Base-by-base conservation (phyloP, 805 yeast genomes). In the Candida pseudoglaebosa region DNA sequence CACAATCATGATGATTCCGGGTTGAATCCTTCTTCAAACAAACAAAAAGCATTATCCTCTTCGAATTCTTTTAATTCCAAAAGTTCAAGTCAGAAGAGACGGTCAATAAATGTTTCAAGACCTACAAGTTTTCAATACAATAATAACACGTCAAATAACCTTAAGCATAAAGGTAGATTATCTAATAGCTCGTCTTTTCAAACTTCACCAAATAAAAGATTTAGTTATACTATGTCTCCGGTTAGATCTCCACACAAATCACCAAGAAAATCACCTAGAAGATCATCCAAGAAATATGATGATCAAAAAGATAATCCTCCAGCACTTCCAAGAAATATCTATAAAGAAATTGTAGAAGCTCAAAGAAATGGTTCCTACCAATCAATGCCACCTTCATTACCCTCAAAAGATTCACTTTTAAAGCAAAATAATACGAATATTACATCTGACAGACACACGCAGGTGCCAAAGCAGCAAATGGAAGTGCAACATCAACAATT, bases 71-170 rank as follows among this genome's bases (percentile, higher is more conserved):
- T 14, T 12, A 19, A 19, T 18, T 36, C 28, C 24, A 46, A 47
- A 34, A 43, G 41, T 12, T 56, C 60, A 7, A 61, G 62, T 8
- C 57, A 46, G 49, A 48, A 46, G 39, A 56, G 51, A 42, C 52
- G 62, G 42, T 34, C 46, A 13, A 56, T 66, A 20, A 57, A 58
- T 36, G 72, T 62, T 10, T 60, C 70, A 2, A 54, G 73, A 40
- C 72, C 71, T n/a, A 62, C 67, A 4, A 61, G 65, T 36, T 67
- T 65, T 50, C 72, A 66, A 42, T 62, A 66, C 41, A 66, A 62
- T 37, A 34, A 20, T 13, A 26, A 15, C 29, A 13, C 7, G 10
- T 41, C 48, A 3, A 28, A 24, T 13, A 33, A 15, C 9, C 34
- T 24, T 16, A 52, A 60, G 38, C 16, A 24, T 15, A 33, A 15